Evolutionary conservation across 2,329 filamentous ascomycete genomes (phyloP).

Genomic region (Apiospora arundinis): DNA sequence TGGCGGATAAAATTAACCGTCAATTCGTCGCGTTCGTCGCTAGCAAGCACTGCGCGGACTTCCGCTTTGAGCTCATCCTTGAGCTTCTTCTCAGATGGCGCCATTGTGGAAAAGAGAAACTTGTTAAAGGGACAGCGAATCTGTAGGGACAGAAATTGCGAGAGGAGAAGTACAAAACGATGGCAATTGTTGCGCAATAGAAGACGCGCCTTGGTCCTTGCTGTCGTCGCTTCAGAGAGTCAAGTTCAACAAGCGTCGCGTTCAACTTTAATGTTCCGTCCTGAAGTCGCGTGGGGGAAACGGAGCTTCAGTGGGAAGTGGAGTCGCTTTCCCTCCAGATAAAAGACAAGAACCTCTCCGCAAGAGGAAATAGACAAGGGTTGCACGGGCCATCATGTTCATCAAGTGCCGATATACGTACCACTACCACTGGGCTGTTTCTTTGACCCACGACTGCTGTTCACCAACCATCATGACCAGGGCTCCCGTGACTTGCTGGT

Average conservation of each 20-base stretch:
- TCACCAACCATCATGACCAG: too few relatives aligned
- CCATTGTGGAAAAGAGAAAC: not conserved
- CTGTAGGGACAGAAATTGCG: not conserved
- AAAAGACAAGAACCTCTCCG: not conserved
- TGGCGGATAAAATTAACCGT: constrained; percentile 65
- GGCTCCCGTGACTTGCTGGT: too few relatives aligned
- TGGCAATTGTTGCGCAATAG: not conserved
- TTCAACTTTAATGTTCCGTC: constrained; percentile 4
- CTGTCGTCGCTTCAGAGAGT: constrained; percentile 1
- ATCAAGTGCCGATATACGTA: too few relatives aligned
- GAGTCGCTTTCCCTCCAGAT: not conserved
- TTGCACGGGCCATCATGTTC: not conserved
- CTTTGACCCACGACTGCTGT: too few relatives aligned
- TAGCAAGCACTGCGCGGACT: constrained; percentile 53
- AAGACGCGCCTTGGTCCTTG: not conserved
- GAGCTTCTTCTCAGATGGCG: constrained; percentile 36
- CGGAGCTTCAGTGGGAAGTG: not conserved
- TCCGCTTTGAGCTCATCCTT: constrained; percentile 54
- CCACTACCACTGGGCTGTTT: too few relatives aligned
- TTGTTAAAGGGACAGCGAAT: not conserved
- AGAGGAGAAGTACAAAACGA: not conserved
- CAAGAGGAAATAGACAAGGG: constrained; percentile 7
- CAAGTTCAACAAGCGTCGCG: not conserved
- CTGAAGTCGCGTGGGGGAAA: constrained; percentile 7
- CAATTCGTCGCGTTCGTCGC: constrained; percentile 50